Evolutionary conservation across 2,329 filamentous ascomycete genomes (phyloP), one percentile per base, ranked within the genome.

Genomic region (Trichothecium sympodiale): DNA sequence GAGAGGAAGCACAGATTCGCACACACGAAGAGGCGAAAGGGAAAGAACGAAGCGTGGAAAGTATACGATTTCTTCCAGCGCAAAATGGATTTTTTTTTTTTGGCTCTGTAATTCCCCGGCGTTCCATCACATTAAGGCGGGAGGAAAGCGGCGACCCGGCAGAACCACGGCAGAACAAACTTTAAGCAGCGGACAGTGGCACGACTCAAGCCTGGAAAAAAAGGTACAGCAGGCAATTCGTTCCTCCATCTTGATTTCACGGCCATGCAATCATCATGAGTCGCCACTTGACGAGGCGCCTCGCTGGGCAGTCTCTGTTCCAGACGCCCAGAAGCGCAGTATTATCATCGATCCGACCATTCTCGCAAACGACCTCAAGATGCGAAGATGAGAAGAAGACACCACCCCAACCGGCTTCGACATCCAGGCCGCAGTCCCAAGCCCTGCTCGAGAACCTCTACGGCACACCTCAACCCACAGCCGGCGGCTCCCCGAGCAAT

Each of bases 241-340:
- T 33, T 27, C 27, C 20, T 29, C 32, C 16, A 36, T 43, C 16
- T 43, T 41, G 39, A 31, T 27, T 17, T 17, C 31, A 26, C 25
- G 34, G 49, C 43, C 29, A 58, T 56, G 50, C 44, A 36, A 43
- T 47, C 46, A 55, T 47, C 35, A 71, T 71, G 67, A 67, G 58
- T 41, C 61, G 56, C 35, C 49, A 60, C 47, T 52, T 63, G 34
- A 50, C 55, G 45, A 59, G 54, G 47, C 60, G 65, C 56, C 53
- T 62, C 28, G 46, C 62, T 54, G 62, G 60, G 47, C 60, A 57
- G 41, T 50, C 58, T 33, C 44, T 61, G 40, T 51, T 57, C 29
- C 55, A 42, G 40, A 35, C 17, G 16, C 28, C 46, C 36, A 52
- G 40, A 40, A 45, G 37, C 38, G 38, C 43, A 33, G 43, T 40